phyloP scores from a whole-genome alignment of 345 rosid genomes.

The Rhodamnia argentea region DNA sequence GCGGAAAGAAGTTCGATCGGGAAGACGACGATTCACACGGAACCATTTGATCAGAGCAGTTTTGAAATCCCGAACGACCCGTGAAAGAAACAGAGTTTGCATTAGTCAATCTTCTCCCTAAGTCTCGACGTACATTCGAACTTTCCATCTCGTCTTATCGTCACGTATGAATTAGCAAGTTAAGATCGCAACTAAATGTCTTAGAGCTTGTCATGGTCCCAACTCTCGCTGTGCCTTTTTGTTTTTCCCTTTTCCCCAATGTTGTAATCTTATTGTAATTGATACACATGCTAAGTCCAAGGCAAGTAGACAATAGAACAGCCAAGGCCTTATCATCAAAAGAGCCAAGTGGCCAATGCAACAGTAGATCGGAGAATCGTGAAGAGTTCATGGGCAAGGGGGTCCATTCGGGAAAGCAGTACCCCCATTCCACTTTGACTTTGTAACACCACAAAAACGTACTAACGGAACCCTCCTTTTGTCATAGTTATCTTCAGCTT shows the following conservation, averaged over 20 bases:
- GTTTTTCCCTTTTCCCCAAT: not conserved
- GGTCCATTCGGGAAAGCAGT: not conserved
- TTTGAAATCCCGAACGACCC: not conserved
- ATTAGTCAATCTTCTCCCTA: not conserved
- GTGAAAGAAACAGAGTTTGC: not conserved
- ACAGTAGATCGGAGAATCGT: not conserved
- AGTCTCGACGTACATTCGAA: not conserved
- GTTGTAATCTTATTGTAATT: not conserved
- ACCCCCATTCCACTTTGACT: not conserved
- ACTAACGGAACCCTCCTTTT: not conserved
- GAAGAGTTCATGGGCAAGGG: not conserved
- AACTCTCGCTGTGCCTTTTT: not conserved
- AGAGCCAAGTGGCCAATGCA: not conserved
- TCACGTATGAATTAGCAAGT: not conserved
- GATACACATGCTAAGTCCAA: not conserved
- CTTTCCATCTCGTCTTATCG: not conserved
- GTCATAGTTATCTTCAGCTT: not conserved
- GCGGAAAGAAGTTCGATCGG: not conserved
- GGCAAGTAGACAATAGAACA: not conserved
- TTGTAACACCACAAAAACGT: not conserved
- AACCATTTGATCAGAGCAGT: not conserved
- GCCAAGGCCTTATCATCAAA: not conserved
- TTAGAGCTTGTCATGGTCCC: not conserved
- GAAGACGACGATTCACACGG: rapidly evolving
- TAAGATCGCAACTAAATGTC: not conserved